Percentiles rank a stretch among this genome's conserved stretches.
Evolutionary conservation across 2,329 filamentous ascomycete species (phyloP).

Genomic region (Apiospora saccharicola): DNA sequence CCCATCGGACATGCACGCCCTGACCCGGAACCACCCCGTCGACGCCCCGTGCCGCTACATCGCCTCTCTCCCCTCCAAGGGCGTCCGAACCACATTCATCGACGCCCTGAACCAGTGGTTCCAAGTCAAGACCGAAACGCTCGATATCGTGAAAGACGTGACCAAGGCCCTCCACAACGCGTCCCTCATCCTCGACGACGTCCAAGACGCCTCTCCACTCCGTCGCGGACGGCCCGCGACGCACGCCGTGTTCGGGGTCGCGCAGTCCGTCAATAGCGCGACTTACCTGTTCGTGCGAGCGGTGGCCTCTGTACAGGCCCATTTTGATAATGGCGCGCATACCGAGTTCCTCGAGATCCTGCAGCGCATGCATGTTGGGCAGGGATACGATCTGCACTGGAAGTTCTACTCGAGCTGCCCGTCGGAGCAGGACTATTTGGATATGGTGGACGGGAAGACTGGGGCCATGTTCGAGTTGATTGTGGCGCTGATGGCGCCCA

Average conservation of each 20-base stretch:
- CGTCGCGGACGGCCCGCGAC: constrained; percentile 56
- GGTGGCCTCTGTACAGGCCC: constrained; percentile 36
- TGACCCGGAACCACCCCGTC: background rate
- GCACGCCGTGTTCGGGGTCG: constrained; percentile 56
- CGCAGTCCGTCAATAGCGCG: constrained; percentile 60
- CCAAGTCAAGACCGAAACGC: background rate
- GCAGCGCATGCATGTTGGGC: constrained; percentile 50
- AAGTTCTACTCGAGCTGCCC: constrained; percentile 52
- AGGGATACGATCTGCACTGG: constrained; percentile 58
- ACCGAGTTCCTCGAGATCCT: background rate
- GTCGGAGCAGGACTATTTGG: constrained; percentile 54
- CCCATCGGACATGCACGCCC: no score
- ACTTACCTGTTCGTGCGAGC: constrained; percentile 54
- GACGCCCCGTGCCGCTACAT: background rate
- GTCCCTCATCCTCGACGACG: constrained; percentile 49
- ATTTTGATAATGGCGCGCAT: no score
- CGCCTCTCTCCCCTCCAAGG: constrained; percentile 1
- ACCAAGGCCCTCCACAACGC: constrained; percentile 7
- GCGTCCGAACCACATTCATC: background rate
- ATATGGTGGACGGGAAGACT: constrained; percentile 58
- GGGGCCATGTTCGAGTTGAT: constrained; percentile 55
- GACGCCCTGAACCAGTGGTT: background rate
- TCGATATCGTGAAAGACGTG: background rate
- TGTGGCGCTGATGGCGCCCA: constrained; percentile 53
- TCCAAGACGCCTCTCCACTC: constrained; percentile 56